phyloP scores from a whole-genome alignment of 2,329 filamentous ascomycete species.

The Fusarium nelsonii region DNA sequence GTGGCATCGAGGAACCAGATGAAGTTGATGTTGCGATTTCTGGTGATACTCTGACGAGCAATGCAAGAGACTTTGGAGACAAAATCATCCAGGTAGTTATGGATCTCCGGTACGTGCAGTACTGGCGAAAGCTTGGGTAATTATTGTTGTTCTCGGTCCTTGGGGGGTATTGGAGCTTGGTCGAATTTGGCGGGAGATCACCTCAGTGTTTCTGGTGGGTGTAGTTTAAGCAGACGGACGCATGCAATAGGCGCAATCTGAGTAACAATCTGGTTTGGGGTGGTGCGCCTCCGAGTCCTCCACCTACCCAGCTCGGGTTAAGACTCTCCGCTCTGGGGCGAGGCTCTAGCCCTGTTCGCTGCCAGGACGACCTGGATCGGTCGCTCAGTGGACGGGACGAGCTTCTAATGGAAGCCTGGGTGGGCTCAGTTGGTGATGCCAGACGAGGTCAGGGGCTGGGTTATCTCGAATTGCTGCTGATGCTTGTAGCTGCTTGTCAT shows the following conservation, averaged over 20 bases:
- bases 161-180: constrained; percentile 16
- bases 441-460: constrained; percentile 41
- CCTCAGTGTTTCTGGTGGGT: constrained; percentile 41
- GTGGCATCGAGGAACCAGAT: constrained; percentile 4
- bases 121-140: background rate
- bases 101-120: background rate
- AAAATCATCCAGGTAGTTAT: background rate
- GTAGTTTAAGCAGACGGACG: constrained; percentile 30
- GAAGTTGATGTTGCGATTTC: background rate
- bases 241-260: constrained; percentile 38
- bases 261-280: constrained; percentile 39
- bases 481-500: constrained; percentile 24
- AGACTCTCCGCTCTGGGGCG: constrained; percentile 40
- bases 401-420: constrained; percentile 39
- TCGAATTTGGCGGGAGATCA: constrained; percentile 44
- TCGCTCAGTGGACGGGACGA: constrained; percentile 33
- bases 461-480: constrained; percentile 27
- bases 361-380: constrained; percentile 36
- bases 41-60: background rate
- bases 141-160: constrained; percentile 8
- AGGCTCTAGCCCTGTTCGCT: constrained; percentile 42
- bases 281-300: constrained; percentile 41
- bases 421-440: constrained; percentile 33
- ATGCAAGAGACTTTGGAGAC: background rate
- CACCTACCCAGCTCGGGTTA: constrained; percentile 43